Percentiles rank a stretch among this genome's conserved stretches.
phyloP scores from a whole-genome alignment of 495 filamentous ascomycete genomes.

The Neurospora terricola region DNA sequence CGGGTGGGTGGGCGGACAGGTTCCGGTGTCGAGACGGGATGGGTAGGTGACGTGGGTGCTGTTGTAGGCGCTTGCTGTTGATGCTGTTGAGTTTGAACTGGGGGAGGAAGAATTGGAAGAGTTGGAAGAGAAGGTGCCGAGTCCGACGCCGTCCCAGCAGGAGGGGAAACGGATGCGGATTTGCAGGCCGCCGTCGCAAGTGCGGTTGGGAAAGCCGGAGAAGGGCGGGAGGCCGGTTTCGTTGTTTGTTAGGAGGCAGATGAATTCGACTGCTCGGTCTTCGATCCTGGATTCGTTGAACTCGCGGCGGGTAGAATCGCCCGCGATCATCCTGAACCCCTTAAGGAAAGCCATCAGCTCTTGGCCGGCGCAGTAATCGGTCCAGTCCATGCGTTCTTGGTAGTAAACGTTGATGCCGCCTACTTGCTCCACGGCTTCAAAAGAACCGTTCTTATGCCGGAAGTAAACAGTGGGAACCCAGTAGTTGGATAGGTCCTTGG shows the following conservation, averaged over 20 bases:
- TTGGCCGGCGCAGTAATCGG: constrained; percentile 25
- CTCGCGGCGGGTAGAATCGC: constrained; percentile 39
- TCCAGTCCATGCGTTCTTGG: constrained; percentile 37
- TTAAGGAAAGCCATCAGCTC: constrained; percentile 50
- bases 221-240: too few species aligned
- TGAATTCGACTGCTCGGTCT: constrained; percentile 37
- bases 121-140: too few species aligned
- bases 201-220: too few species aligned
- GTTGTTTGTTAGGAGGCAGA: constrained; percentile 31
- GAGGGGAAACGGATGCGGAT: too few species aligned
- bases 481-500: constrained; percentile 60
- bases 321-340: constrained; percentile 60
- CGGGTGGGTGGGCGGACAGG: too few species aligned
- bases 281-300: constrained; percentile 23
- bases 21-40: too few species aligned
- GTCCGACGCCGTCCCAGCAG: too few species aligned
- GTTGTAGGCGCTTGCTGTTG: too few species aligned
- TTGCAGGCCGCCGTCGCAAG: too few species aligned
- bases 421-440: constrained; percentile 46
- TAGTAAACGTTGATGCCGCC: constrained; percentile 32
- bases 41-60: too few species aligned
- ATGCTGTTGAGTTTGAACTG: too few species aligned
- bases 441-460: constrained; percentile 51
- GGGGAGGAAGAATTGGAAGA: too few species aligned
- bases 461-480: constrained; percentile 63